Evolutionary conservation across 1,139 yeast species (phyloP), one percentile per base, ranked within the genome.

Genomic region (Nakaseomyces kungkrabaensis): DNA sequence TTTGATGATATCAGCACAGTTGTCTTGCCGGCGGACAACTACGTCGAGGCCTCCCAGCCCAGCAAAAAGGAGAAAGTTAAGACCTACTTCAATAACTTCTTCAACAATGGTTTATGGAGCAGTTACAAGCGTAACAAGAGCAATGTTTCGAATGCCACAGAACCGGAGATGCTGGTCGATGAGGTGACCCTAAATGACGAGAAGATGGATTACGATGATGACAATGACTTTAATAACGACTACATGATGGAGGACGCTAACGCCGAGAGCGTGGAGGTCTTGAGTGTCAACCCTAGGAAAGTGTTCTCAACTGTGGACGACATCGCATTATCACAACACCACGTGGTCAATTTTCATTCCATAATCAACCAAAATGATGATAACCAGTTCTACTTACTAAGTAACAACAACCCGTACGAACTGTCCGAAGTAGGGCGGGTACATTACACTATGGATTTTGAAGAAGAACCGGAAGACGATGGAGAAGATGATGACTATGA

Each of bases 1-100:
- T 43, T 44, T n/a, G 47, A 44, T 33, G 53, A 49, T 41, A 40
- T 50, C 37, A 33, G 31, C 29, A 32, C 46, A 24, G 33, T 17
- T 26, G 36, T 29, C 36, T 13, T 32, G 38, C 37, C 41, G 32
- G 47, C 22, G 25, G 47, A 45, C 42, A 27, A 25, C 24, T 32
- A 27, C 34, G 17, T 34, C n/a, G 42, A 34, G 32, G 29, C 32
- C 7, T 34, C 47, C 10, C 45, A 42, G 37, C 38, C 37, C 17
- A 41, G 34, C 25, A 41, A 41, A 25, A 41, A 25, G 13, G 13
- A 13, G 24, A 41, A 41, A 11, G 34, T 41, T 2, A 41, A 29
- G 34, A 41, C 33, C 6, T 41, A 41, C 44, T 41, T 41, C 25
- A 41, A 41, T 17, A 41, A 41, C 44, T 13, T 41, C 22, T 41